Base-by-base conservation (phyloP, 2,329 filamentous ascomycete species). In the Bipolaris gigantea region DNA sequence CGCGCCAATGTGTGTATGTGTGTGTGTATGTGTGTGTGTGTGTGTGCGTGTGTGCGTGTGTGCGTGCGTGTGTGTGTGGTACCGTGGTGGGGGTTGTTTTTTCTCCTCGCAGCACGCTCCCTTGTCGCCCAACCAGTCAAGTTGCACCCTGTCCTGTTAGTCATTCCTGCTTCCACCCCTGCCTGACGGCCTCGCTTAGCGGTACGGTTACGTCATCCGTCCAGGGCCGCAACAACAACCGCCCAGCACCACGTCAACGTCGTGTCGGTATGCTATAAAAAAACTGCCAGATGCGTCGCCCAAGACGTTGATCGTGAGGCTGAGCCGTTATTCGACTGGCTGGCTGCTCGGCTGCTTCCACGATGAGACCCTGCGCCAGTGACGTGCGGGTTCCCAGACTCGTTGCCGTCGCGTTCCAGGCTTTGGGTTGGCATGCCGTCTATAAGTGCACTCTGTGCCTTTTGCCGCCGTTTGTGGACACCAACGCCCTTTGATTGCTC, bases 161-260 rank as follows among this genome's bases (percentile, higher is more conserved):
- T 53, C 48, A 44, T 50, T 43, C 57, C 53, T 57, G 59, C 56
- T 56, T 59, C 11, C 8, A 41, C 25, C 53, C 57, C 61, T 64
- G 61, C 57, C 13, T 25, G 19, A n/a, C 10, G 21, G 36, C 25
- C 25, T 60, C 55, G 57, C 57, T 57, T 60, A 55, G 41, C 53
- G 41, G 6, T 23, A 13, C 18, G n/a, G 21, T n/a, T 61, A 48
- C 60, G 60, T 62, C 60, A 62, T 59, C 25, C 8, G 33, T 15
- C 49, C 48, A 55, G 60, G 56, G 44, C 25, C 46, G 13, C 32
- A 42, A 48, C 55, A 59, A 56, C 59, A 49, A 43, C 30, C 15
- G 50, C 46, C 44, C 52, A 40, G 39, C 51, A 57, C 53, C 63
- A 66, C 63, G 63, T 66, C 60, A 59, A 66, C 57, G 40, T 41